Conservation (phyloP, 495 filamentous ascomycete genomes). For the Trypethelium eluteriae region DNA sequence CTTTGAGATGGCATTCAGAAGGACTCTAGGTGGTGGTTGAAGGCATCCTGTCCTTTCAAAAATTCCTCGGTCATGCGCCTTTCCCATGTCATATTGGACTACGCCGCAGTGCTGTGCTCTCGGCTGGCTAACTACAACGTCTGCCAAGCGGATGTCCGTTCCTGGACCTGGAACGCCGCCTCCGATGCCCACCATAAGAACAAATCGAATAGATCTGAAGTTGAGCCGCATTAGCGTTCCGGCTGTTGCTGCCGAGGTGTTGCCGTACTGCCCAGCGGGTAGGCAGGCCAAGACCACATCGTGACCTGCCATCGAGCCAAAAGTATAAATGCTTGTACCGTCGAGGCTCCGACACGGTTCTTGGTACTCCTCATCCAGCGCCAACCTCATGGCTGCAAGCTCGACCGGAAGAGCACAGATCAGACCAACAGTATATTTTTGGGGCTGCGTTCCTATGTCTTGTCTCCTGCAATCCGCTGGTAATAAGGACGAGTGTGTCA, state of each 20-base stretch:
- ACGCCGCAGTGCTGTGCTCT: slow-evolving; percentile 16
- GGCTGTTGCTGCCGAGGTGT: slow-evolving; percentile 28
- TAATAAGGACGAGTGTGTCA: not conserved
- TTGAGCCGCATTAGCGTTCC: slow-evolving; percentile 26
- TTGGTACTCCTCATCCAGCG: slow-evolving; percentile 44
- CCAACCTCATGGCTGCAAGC: slow-evolving; percentile 37
- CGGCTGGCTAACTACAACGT: slow-evolving; percentile 14
- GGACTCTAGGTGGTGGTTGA: slow-evolving; percentile 2
- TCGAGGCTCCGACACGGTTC: slow-evolving; percentile 17
- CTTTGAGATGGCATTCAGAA: slow-evolving; percentile 14
- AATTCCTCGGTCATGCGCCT: slow-evolving; percentile 11
- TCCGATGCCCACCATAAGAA: slow-evolving; percentile 15
- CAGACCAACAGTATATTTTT: slow-evolving; percentile 44
- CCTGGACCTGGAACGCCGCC: slow-evolving; percentile 13
- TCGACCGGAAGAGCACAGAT: slow-evolving; percentile 44
- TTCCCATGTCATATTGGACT: slow-evolving; percentile 20
- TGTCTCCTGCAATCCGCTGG: not conserved
- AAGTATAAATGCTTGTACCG: slow-evolving; percentile 34
- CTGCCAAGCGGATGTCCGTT: slow-evolving; percentile 11
- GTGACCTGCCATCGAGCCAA: slow-evolving; percentile 36
- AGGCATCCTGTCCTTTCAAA: slow-evolving; percentile 13
- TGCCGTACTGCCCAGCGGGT: slow-evolving; percentile 34
- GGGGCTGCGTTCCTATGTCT: not conserved
- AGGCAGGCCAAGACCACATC: slow-evolving; percentile 43
- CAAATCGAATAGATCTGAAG: slow-evolving; percentile 10